phyloP scores from a whole-genome alignment of 805 yeast genomes.

The Candida ortonii region DNA sequence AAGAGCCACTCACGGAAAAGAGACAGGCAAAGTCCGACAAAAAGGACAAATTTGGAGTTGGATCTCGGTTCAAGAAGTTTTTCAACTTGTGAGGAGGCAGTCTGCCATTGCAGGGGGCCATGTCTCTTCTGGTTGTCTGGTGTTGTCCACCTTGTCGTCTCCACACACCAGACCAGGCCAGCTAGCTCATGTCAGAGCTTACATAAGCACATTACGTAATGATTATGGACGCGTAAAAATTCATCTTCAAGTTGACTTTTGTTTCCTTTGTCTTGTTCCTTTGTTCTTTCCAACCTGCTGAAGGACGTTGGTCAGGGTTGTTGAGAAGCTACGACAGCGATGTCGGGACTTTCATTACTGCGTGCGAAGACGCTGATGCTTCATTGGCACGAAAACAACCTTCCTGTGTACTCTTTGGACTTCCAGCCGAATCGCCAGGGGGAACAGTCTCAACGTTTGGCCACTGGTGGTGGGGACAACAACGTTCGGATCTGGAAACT shows the following conservation, averaged over 20 bases:
- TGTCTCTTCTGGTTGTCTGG: not conserved
- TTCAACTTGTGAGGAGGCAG: conserved; percentile 23
- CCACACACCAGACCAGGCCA: too few species aligned
- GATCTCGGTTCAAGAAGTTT: conserved; percentile 26
- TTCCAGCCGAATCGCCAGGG: conserved; percentile 48
- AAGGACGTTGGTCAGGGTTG: not conserved
- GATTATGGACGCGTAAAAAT: too few species aligned
- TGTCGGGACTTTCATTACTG: conserved; percentile 10
- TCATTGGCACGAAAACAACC: conserved; percentile 73
- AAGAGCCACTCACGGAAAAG: too few species aligned
- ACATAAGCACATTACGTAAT: too few species aligned
- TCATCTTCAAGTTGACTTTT: too few species aligned
- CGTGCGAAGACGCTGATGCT: conserved; percentile 50
- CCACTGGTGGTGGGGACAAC: conserved; percentile 94
- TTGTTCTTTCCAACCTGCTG: too few species aligned
- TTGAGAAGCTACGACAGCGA: not conserved
- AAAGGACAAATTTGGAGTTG: conserved; percentile 11
- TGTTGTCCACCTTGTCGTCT: too few species aligned
- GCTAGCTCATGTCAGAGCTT: too few species aligned
- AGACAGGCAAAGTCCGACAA: conserved; percentile 10
- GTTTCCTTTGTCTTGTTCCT: too few species aligned
- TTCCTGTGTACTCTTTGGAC: conserved; percentile 67
- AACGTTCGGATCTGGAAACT: conserved; percentile 58
- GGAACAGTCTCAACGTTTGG: conserved; percentile 47
- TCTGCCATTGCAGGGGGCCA: not conserved